phyloP scores from a whole-genome alignment of 768 basidiomycete species.

The Boletellus ananas region DNA sequence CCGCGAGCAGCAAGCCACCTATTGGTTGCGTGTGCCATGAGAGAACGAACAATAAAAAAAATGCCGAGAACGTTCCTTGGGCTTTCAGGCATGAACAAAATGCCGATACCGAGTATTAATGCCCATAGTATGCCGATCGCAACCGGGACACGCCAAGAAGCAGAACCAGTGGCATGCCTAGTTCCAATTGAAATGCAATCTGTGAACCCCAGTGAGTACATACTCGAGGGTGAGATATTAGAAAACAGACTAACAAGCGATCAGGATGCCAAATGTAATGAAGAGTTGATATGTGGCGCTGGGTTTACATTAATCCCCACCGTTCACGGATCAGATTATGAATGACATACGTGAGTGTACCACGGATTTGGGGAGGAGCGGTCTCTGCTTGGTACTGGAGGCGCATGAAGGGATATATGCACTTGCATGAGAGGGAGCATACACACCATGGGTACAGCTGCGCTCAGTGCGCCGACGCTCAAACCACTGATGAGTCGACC shows the following conservation, averaged over 20 bases:
- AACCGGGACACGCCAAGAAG: conserved; percentile 61
- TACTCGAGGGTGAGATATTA: not conserved
- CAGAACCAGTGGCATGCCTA: conserved; percentile 41
- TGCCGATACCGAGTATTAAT: conserved; percentile 55
- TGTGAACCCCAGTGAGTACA: conserved; percentile 14
- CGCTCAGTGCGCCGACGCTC: conserved; percentile 64
- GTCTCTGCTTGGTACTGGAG: conserved; percentile 65
- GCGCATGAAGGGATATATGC: conserved; percentile 2
- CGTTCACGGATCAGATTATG: not conserved
- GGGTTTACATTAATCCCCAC: not conserved
- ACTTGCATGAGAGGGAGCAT: not conserved
- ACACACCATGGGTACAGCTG: conserved; percentile 60
- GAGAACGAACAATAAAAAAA: not conserved
- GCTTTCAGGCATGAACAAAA: conserved; percentile 67
- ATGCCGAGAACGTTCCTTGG: conserved; percentile 37
- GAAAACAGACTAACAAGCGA: conserved; percentile 45
- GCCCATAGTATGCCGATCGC: conserved; percentile 64
- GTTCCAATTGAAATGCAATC: conserved; percentile 72
- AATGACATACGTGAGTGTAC: conserved; percentile 46
- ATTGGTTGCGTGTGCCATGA: not conserved
- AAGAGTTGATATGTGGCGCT: conserved; percentile 56
- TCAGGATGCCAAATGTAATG: conserved; percentile 68
- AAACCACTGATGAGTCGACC: conserved; percentile 65
- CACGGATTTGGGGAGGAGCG: conserved; percentile 67
- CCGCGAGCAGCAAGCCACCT: conserved; percentile 57